Percentiles rank a stretch among this genome's conserved stretches.
Conservation (phyloP, 306 rosid species). For the Cicer chorassanicum region DNA sequence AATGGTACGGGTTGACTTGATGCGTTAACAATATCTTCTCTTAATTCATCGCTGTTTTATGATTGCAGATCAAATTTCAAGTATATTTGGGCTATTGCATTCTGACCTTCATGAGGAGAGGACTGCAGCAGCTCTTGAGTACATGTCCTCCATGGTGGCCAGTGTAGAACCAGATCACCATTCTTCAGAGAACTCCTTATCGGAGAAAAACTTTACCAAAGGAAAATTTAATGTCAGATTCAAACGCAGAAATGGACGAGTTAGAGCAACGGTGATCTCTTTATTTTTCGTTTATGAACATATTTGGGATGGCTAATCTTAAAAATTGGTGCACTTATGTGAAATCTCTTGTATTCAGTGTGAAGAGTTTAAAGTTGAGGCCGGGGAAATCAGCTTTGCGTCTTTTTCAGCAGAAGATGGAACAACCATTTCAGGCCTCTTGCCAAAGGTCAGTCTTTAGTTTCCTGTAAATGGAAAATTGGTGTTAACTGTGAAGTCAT, state of each 20-base stretch:
- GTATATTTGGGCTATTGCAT: constrained; percentile 79
- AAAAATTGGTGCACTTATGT: constrained; percentile 41
- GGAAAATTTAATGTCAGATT: constrained; percentile 77
- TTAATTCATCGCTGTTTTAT: constrained; percentile 34
- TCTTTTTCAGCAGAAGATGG: constrained; percentile 61
- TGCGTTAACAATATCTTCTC: constrained; percentile 13
- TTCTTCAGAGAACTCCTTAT: constrained; percentile 52
- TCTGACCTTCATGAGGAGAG: constrained; percentile 87
- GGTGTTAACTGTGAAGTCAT: constrained; percentile 5
- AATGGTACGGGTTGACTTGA: constrained; percentile 13
- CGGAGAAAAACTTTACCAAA: constrained; percentile 55
- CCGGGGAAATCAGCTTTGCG: constrained; percentile 59
- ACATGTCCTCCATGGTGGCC: constrained; percentile 87
- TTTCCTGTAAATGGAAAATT: constrained; percentile 39
- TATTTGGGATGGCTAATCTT: constrained; percentile 30
- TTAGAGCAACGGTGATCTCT: constrained; percentile 74
- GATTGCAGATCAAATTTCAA: constrained; percentile 73
- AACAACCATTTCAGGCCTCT: constrained; percentile 56
- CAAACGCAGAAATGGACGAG: constrained; percentile 97
- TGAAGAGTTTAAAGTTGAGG: constrained; percentile 70
- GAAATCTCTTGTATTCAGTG: constrained; percentile 50
- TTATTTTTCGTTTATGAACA: constrained; percentile 36
- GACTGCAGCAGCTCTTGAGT: constrained; percentile 67
- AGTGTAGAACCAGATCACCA: constrained; percentile 65
- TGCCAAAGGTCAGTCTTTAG: constrained; percentile 76